Conservation (phyloP, 1,284 basidiomycete species). For the Ganoderma meredithae region DNA sequence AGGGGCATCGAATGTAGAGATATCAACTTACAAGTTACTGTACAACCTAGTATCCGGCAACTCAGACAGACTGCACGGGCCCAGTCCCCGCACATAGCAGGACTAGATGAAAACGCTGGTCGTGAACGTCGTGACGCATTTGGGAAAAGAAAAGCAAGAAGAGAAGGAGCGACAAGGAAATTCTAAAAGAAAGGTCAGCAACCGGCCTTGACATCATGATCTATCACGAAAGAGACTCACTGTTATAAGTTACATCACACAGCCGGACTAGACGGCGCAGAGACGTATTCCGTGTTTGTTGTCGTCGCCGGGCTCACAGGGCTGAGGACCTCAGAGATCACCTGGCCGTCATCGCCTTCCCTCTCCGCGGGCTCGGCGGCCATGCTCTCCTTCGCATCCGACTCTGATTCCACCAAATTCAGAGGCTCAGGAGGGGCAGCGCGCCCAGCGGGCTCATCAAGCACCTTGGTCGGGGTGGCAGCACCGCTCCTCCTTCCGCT, state of each 20-base stretch:
- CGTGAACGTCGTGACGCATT: background rate
- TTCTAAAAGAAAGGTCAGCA: background rate
- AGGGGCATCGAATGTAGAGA: background rate
- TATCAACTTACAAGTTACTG: background rate
- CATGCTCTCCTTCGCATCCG: background rate
- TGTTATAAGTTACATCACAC: constrained; percentile 9
- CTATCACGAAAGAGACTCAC: background rate
- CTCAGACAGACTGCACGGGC: background rate
- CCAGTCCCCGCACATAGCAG: background rate
- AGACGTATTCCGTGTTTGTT: constrained; percentile 35
- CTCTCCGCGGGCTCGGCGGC: background rate
- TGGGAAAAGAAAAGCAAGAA: background rate
- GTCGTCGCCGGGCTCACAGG: constrained; percentile 31
- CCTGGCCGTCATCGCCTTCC: background rate
- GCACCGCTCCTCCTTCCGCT: constrained; percentile 20
- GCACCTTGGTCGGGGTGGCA: constrained; percentile 28
- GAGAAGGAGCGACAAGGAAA: background rate
- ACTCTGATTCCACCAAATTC: background rate
- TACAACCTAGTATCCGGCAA: background rate
- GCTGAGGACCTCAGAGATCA: constrained; percentile 6
- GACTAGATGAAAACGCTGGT: background rate
- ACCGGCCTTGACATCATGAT: background rate
- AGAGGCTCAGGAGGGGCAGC: background rate
- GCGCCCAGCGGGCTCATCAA: constrained; percentile 14
- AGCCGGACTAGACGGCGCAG: constrained; percentile 39